A percentile compares a stretch with the other conserved stretches of the same genome.
phyloP scores from a whole-genome alignment of 805 yeast genomes.

The Nakazawaea ambrosiae region DNA sequence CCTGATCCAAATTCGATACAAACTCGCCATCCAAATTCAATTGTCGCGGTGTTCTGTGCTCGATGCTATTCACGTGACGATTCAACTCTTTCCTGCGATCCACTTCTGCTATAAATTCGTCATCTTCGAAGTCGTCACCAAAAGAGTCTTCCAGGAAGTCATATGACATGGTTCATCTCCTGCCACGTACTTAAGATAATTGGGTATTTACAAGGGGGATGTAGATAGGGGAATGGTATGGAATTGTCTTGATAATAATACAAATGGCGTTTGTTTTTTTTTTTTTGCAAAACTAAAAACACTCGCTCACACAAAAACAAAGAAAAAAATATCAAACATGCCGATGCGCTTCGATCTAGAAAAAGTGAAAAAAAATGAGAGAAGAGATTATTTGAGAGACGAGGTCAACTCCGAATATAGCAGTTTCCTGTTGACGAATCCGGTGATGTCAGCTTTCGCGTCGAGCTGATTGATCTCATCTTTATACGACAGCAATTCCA shows the following conservation, averaged over 20 bases:
- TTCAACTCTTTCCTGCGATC: slow-evolving; percentile 25
- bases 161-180: background rate
- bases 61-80: slow-evolving; percentile 18
- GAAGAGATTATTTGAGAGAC: background rate
- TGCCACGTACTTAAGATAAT: background rate
- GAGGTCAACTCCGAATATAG: slow-evolving; percentile 3
- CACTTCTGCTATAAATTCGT: slow-evolving; percentile 24
- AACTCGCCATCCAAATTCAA: slow-evolving; percentile 19
- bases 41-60: slow-evolving; percentile 17
- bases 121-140: slow-evolving; percentile 20
- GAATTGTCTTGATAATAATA: no score
- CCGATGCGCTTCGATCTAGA: no score
- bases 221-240: no score
- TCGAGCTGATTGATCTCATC: slow-evolving; percentile 58
- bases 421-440: slow-evolving; percentile 7
- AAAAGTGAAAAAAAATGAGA: no score
- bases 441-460: slow-evolving; percentile 3
- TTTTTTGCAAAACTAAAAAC: no score
- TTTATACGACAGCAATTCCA: slow-evolving; percentile 56
- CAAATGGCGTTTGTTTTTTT: no score
- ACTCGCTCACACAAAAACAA: no score
- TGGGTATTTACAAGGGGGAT: background rate
- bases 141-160: slow-evolving; percentile 6
- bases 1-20: slow-evolving; percentile 10
- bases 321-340: background rate